Evolutionary conservation across 805 yeast species (phyloP), one percentile per base, ranked within the genome.

Genomic region (Teunomyces cretensis): DNA sequence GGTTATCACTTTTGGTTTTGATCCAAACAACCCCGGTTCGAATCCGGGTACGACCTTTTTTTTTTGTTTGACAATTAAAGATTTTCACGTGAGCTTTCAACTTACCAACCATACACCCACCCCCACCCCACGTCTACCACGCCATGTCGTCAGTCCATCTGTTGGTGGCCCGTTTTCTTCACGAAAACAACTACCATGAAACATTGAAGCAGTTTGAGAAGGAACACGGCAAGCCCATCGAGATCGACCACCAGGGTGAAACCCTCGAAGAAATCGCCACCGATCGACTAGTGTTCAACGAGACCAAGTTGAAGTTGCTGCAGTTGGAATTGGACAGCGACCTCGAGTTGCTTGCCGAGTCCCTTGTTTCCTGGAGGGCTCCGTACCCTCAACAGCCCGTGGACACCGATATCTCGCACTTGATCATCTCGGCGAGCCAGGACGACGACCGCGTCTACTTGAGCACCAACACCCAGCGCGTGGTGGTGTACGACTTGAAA

Each of bases 11-110:
- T 74, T 80, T 79, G 86, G 86, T 81, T 81, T 78, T 81, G 87
- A 81, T 81, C 86, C 86, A 79, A 67, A 73, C 81, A 80, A 81
- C 86, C 85, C 86, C 86, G 80, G 86, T 82, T 82, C 87, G 86
- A 82, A 80, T 80, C 86, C 86, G 86, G 86, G 86, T 78, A 79
- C 79, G 87, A 80, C 85, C 86, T 61, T 48, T 14, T 36, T 16
- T 11, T n/a, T 38, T 38, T 36, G 32, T 33, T 28, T 16, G 5
- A 14, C 22, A 4, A 9, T 31, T 31, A 39, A 14, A 16, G 27
- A 39, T 39, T 16, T 39, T 39, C 22, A 28, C 27, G 33, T 26
- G 28, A 26, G 28, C 8, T 22, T 19, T 2, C 3, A 17, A 19
- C 3, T 19, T 6, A 19, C 22, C 22, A 19, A 19, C 3, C 22